These are phyloP conservation scores for Chloropicon primus DNA, from an alignment of 139 green algal species.

Conservation along the genomic window DNA sequence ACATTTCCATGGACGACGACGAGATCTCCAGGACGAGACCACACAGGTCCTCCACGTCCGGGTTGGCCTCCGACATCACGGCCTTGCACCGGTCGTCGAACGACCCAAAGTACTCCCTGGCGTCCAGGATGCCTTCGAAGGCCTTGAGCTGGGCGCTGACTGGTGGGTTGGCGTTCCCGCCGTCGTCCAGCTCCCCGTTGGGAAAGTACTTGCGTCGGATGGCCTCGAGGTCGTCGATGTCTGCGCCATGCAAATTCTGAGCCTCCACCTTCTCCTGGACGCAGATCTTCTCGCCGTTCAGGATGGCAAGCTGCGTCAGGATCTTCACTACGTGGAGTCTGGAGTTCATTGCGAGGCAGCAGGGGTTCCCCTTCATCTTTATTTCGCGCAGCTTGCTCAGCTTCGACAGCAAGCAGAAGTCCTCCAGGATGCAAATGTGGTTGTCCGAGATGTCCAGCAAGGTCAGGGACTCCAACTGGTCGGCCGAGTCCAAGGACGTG, in stretches of 20 bases:
- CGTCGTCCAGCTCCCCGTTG: slow-evolving; percentile 42
- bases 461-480: background rate
- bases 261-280: slow-evolving; percentile 34
- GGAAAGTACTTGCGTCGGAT: slow-evolving; percentile 35
- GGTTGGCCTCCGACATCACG: background rate
- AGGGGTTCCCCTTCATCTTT: slow-evolving; percentile 18
- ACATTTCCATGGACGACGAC: slow-evolving; percentile 17
- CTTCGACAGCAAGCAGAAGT: slow-evolving; percentile 5
- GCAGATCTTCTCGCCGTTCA: slow-evolving; percentile 25
- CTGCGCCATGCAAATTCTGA: slow-evolving; percentile 40
- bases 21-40: background rate
- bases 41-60: slow-evolving; percentile 12
- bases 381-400: slow-evolving; percentile 19
- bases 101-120: background rate
- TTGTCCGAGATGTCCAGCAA: slow-evolving; percentile 21
- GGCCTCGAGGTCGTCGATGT: slow-evolving; percentile 25
- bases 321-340: slow-evolving; percentile 33
- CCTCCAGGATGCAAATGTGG: slow-evolving; percentile 18
- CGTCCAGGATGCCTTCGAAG: slow-evolving; percentile 6
- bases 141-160: slow-evolving; percentile 22
- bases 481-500: background rate
- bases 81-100: background rate
- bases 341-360: slow-evolving; percentile 10
- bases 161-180: slow-evolving; percentile 32
- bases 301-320: slow-evolving; percentile 30